Percentiles rank a stretch among this genome's conserved stretches.
These are phyloP conservation scores for Apiosordaria backusii DNA, from an alignment of 495 filamentous ascomycete genomes.

Conservation along the genomic window DNA sequence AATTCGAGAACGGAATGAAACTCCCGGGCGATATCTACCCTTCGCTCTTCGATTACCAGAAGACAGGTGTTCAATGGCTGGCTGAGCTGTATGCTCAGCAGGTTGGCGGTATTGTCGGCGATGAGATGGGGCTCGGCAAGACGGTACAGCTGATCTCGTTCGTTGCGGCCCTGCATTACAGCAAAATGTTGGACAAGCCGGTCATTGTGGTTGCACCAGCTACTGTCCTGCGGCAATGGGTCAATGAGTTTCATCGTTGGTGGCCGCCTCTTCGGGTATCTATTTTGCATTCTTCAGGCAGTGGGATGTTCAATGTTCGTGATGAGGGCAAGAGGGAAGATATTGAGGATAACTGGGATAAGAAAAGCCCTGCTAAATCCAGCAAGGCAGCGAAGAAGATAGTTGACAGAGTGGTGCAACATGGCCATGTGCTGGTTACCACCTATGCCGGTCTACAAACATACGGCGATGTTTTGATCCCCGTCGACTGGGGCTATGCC, in stretches of 20 bases:
- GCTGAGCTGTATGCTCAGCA: conserved; percentile 84
- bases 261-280: conserved; percentile 94
- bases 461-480: conserved; percentile 73
- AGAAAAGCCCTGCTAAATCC: conserved; percentile 37
- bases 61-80: conserved; percentile 94
- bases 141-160: conserved; percentile 92
- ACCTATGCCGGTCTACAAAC: conserved; percentile 91
- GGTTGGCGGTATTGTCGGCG: conserved; percentile 91
- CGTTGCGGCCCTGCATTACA: conserved; percentile 85
- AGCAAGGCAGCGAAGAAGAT: conserved; percentile 69
- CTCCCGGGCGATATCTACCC: conserved; percentile 90
- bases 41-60: conserved; percentile 90
- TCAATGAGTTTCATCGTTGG: conserved; percentile 96
- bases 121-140: conserved; percentile 98
- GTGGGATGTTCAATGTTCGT: conserved; percentile 83
- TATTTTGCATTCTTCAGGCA: conserved; percentile 90
- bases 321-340: conserved; percentile 71
- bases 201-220: conserved; percentile 88
- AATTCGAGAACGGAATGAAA: conserved; percentile 68
- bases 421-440: conserved; percentile 90
- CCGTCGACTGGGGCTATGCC: conserved; percentile 85
- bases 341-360: conserved; percentile 48
- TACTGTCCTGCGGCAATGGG: conserved; percentile 94
- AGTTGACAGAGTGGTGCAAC: conserved; percentile 73
- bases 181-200: conserved; percentile 75